Conservation (phyloP, 2,329 filamentous ascomycete species). For the Hymenoscyphus repandus region DNA sequence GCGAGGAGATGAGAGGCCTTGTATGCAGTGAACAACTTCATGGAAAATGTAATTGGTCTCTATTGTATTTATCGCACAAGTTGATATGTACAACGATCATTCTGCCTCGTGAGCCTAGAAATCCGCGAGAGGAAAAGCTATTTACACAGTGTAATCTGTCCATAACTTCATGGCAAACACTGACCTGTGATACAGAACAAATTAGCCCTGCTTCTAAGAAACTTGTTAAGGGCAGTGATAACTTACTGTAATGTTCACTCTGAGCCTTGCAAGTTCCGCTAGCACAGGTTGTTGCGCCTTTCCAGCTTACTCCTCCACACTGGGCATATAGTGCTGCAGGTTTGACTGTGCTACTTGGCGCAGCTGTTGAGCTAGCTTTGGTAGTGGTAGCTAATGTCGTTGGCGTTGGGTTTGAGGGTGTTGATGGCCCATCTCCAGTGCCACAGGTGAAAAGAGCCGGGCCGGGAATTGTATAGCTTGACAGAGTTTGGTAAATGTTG, state of each 20-base stretch:
- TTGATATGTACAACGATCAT: no score
- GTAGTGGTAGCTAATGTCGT: slow-evolving; percentile 3
- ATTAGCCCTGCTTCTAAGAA: no score
- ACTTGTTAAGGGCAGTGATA: not conserved
- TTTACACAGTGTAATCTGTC: no score
- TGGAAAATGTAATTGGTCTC: no score
- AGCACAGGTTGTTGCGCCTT: slow-evolving; percentile 16
- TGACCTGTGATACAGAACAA: not conserved
- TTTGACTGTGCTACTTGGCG: not conserved
- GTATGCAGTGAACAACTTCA: no score
- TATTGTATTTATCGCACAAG: no score
- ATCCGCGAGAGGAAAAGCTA: no score
- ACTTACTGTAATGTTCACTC: slow-evolving; percentile 17
- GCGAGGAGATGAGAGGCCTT: no score
- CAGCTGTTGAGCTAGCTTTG: not conserved
- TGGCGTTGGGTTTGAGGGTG: not conserved
- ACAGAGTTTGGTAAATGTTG: slow-evolving; percentile 37
- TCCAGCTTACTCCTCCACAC: slow-evolving; percentile 19
- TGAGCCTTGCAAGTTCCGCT: slow-evolving; percentile 15
- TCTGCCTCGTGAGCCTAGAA: no score
- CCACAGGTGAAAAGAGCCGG: slow-evolving; percentile 29
- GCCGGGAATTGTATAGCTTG: slow-evolving; percentile 36
- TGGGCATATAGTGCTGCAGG: slow-evolving; percentile 16
- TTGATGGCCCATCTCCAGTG: slow-evolving; percentile 6
- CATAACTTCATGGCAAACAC: not conserved